Evolutionary conservation across 2,329 filamentous ascomycete genomes (phyloP), one percentile per base, ranked within the genome.

Genomic region (Erysiphe pisi): DNA sequence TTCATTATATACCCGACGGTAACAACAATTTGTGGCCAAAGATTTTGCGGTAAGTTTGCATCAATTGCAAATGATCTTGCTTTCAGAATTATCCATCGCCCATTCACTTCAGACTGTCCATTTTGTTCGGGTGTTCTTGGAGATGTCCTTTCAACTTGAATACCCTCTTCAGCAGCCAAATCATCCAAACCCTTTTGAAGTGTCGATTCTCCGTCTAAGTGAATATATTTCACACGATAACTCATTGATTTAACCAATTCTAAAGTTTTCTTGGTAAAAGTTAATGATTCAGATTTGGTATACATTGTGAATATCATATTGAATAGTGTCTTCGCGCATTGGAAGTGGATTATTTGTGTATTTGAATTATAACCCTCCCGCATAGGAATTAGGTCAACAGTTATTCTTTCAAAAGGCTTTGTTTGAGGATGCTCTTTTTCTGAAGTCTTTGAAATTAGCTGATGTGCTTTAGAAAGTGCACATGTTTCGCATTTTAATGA

Each of bases 41-140:
- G 49, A n/a, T 18, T 18, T 18, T 18, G 16, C 16, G 49, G 49
- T 56, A 56, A 56, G 16, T 56, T 18, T 18, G 49, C 49, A 56
- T 56, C 16, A 18, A 56, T 56, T 18, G 22, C 22, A n/a, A 56
- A n/a, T 56, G 49, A 56, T 18, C 49, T 18, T 56, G 49, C 49
- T 56, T 56, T 45, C 16, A 52, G n/a, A 16, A 25, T n/a, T 52
- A 74, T n/a, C 28, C n/a, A 22, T n/a, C 70, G 11, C 45, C 70
- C 70, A 49, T n/a, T 49, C n/a, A 40, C 40, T 52, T 74, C 43
- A 49, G 70, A 14, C n/a, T 52, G 25, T 14, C 70, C 70, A 74
- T 52, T 74, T 25, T 49, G 43, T n/a, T 16, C 49, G 3, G 16
- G 49, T 18, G 49, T 6, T 18, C 22, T 18, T 56, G 49, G 49